Evolutionary conservation across 352 stramenopile species (phyloP).

Genomic region (Aphanomyces stellatus): DNA sequence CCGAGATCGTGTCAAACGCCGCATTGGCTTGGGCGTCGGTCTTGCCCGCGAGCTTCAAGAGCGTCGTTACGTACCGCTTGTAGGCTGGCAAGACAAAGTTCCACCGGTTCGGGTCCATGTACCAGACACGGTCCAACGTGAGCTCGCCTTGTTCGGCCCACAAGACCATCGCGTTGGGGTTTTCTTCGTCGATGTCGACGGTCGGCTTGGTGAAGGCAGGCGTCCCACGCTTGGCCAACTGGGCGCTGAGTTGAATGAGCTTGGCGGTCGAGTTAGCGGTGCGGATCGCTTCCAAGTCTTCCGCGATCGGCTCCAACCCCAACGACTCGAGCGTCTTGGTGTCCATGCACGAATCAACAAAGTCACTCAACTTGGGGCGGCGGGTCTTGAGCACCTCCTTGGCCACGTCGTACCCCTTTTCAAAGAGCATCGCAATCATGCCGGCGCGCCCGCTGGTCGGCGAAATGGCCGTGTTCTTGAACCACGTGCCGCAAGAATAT

Average conservation of each 20-base stretch:
- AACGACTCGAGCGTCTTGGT: constrained; percentile 26
- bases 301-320: constrained; percentile 29
- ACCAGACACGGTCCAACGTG: too few relatives aligned
- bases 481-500: background rate
- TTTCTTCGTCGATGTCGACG: too few relatives aligned
- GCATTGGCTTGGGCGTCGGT: too few relatives aligned
- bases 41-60: too few relatives aligned
- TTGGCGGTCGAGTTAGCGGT: background rate
- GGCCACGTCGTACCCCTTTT: background rate
- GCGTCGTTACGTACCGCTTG: too few relatives aligned
- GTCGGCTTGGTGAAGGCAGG: too few relatives aligned
- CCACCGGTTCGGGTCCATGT: too few relatives aligned
- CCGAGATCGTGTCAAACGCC: too few relatives aligned
- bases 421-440: background rate
- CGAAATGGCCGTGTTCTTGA: background rate
- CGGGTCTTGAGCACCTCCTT: constrained; percentile 8
- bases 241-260: background rate
- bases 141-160: too few relatives aligned
- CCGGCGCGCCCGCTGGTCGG: background rate
- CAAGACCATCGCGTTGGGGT: too few relatives aligned
- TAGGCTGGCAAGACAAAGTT: too few relatives aligned
- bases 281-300: constrained; percentile 32
- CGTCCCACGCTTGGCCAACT: too few relatives aligned
- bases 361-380: constrained; percentile 44
- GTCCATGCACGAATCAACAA: constrained; percentile 58